Base-by-base conservation (phyloP, 805 yeast genomes). In the Candida ovalis region DNA sequence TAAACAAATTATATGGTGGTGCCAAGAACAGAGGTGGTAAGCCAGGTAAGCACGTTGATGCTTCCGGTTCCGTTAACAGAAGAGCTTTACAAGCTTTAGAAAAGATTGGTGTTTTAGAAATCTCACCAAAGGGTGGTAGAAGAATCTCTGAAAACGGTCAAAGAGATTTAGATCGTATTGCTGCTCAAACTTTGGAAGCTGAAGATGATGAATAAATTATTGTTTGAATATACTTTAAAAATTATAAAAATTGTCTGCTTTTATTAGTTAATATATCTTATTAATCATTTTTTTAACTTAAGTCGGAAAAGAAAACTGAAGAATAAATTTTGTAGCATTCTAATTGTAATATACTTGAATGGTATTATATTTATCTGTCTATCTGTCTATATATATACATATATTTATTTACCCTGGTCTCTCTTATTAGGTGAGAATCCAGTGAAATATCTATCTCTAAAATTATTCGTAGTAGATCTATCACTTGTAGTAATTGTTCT, bases 121-220 rank as follows among this genome's bases (percentile, higher is more conserved):
- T 86, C 74, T 84, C 96, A 73, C 88, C 90, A 78, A 89, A 88
- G 80, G 97, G 97, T 75, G 99, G 99, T 77, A 94, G 99, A 86
- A 89, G 91, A 79, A 89, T 94, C 84, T 86, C 97, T 60, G 97
- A 89, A 75, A 88, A 90, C 80, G 99, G 99, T 75, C 98, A 92
- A 82, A 91, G 99, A 88, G 99, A 94, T 82, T 87, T 94, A 81
- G 99, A 94, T 82, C 97, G 99, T 86, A 92, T 92, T 76, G 98
- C 98, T 73, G 96, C 96, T 75, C 96, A 90, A 81, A 89, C 96
- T 74, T 83, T 88, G 76, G 96, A 90, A 80, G 84, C 82, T 72
- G 94, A 87, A 70, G 95, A 87, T 72, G 80, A 75, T 63, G 75
- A 74, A 66, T 65, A 64, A 57, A 54, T 56, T 54, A 53, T 53